Evolutionary conservation across 768 basidiomycete species (phyloP).

Genomic region (Suillus americanus): DNA sequence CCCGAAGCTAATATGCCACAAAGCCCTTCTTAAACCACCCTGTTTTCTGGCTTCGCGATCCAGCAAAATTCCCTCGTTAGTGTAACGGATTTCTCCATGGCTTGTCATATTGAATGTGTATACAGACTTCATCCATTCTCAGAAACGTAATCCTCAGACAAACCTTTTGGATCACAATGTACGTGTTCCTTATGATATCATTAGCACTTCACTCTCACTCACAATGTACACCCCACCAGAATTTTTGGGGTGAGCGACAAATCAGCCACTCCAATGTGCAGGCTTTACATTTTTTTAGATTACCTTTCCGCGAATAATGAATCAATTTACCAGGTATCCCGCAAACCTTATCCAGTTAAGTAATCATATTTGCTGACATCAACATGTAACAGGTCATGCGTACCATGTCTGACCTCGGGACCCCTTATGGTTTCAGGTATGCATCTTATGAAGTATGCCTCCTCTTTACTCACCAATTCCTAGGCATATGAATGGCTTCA

Average conservation of each 20-base stretch:
- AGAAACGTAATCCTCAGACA: slow-evolving; percentile 51
- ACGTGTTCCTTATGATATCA: slow-evolving; percentile 2
- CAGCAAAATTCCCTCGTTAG: slow-evolving; percentile 48
- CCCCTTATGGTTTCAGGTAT: slow-evolving; percentile 45
- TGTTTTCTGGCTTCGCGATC: slow-evolving; percentile 48
- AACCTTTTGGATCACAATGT: slow-evolving; percentile 41
- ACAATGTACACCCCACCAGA: slow-evolving; percentile 9
- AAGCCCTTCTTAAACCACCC: slow-evolving; percentile 41
- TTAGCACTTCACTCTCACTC: not conserved
- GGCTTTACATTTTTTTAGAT: slow-evolving; percentile 27
- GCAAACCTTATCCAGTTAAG: not conserved
- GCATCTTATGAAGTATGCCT: not conserved
- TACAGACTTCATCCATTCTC: slow-evolving; percentile 36
- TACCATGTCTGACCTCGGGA: slow-evolving; percentile 55
- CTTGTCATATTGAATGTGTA: not conserved
- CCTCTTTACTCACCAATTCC: not conserved
- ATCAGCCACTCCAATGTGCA: not conserved
- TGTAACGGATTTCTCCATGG: not conserved
- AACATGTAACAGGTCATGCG: slow-evolving; percentile 39
- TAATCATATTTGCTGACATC: not conserved
- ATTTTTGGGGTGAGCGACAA: slow-evolving; percentile 18
- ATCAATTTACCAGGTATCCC: slow-evolving; percentile 38
- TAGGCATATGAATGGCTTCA: slow-evolving; percentile 49
- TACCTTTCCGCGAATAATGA: slow-evolving; percentile 49
- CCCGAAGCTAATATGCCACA: slow-evolving; percentile 5